A percentile compares a stretch with the other conserved stretches of the same genome.
phyloP scores from a whole-genome alignment of 108 stramenopile species.

The Pseudonitzschia multistriata region DNA sequence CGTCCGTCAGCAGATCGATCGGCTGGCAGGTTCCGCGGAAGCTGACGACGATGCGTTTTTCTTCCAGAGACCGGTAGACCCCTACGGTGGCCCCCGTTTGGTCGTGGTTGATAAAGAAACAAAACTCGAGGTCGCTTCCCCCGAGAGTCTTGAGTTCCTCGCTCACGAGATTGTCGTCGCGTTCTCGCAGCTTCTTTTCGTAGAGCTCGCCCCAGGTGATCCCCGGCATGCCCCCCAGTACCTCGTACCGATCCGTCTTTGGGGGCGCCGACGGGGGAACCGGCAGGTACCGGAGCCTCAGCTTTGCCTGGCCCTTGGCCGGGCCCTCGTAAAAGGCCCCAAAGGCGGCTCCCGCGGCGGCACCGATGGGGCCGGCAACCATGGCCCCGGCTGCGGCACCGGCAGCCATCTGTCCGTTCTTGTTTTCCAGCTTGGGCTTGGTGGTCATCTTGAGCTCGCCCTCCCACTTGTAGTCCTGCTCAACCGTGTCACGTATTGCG shows the following conservation, averaged over 20 bases:
- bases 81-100: conserved; percentile 71
- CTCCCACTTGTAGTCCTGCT: conserved; percentile 49
- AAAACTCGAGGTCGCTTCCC: conserved; percentile 73
- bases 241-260: conserved; percentile 31
- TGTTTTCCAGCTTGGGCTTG: conserved; percentile 77
- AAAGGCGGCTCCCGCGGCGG: conserved; percentile 72
- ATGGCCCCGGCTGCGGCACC: conserved; percentile 75
- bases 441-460: conserved; percentile 69
- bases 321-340: conserved; percentile 77
- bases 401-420: conserved; percentile 63
- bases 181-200: conserved; percentile 15
- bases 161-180: neutral
- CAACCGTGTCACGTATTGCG: neutral
- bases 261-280: conserved; percentile 31
- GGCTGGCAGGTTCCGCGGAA: conserved; percentile 83
- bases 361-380: conserved; percentile 80
- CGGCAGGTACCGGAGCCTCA: conserved; percentile 63
- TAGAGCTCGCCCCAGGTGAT: conserved; percentile 76
- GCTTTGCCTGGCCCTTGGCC: conserved; percentile 57
- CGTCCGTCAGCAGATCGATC: conserved; percentile 80
- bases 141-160: conserved; percentile 7
- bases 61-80: conserved; percentile 67
- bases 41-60: conserved; percentile 61
- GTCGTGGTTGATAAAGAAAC: conserved; percentile 79
- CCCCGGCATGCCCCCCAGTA: conserved; percentile 75